Conservation (phyloP, 2,329 filamentous ascomycete species). For the Dactylellina cionopaga region DNA sequence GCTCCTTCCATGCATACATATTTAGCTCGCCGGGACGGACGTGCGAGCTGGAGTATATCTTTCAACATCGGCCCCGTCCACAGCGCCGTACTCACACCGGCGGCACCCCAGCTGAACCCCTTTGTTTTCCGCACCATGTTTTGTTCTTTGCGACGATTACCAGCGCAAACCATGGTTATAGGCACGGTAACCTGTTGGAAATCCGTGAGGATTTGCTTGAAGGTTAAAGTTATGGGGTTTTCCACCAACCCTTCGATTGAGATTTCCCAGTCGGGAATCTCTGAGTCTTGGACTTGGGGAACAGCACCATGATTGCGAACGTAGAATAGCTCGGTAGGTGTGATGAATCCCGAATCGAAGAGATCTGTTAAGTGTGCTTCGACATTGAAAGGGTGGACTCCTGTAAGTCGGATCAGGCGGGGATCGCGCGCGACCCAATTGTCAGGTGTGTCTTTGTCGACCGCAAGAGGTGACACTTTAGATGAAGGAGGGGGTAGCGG, state of each 20-base stretch:
- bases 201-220: slow-evolving; percentile 76
- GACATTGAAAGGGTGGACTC: slow-evolving; percentile 89
- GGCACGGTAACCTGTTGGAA: slow-evolving; percentile 87
- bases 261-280: slow-evolving; percentile 82
- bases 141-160: slow-evolving; percentile 91
- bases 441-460: slow-evolving; percentile 86
- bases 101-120: slow-evolving; percentile 92
- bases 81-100: slow-evolving; percentile 84
- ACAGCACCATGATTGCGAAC: slow-evolving; percentile 90
- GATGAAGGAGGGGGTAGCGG: slow-evolving; percentile 75
- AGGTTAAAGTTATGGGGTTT: slow-evolving; percentile 75
- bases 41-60: slow-evolving; percentile 75
- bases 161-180: slow-evolving; percentile 88
- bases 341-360: slow-evolving; percentile 79
- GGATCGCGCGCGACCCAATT: slow-evolving; percentile 81
- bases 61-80: slow-evolving; percentile 84
- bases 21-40: slow-evolving; percentile 73
- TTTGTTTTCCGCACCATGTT: slow-evolving; percentile 90
- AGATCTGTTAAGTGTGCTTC: slow-evolving; percentile 83
- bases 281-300: slow-evolving; percentile 76
- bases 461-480: slow-evolving; percentile 71
- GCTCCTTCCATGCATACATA: slow-evolving; percentile 94
- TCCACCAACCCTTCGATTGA: slow-evolving; percentile 86
- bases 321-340: slow-evolving; percentile 87
- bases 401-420: slow-evolving; percentile 84